These are phyloP conservation scores for Cicer yamashitae DNA, from an alignment of 306 rosid genomes.

Conservation along the genomic window DNA sequence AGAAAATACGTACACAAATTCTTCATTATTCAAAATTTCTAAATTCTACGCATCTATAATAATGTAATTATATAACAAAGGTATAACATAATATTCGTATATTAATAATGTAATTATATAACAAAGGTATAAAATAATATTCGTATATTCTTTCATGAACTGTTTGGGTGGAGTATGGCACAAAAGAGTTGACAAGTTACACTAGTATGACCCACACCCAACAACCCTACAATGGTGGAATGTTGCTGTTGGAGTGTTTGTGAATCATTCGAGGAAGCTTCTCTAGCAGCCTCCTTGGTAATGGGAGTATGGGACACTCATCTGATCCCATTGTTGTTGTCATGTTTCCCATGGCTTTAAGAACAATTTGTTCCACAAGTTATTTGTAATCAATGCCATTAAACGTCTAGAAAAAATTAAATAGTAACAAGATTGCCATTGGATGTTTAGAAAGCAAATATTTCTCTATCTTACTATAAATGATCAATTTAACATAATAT, in stretches of 20 bases:
- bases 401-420: background rate
- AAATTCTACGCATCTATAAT: too few relatives aligned
- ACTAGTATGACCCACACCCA: background rate
- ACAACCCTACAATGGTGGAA: slow-evolving; percentile 19
- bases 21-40: too few relatives aligned
- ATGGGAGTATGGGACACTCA: background rate
- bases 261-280: slow-evolving; percentile 39
- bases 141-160: too few relatives aligned
- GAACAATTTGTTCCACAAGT: slow-evolving; percentile 6
- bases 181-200: background rate
- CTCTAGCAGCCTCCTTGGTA: slow-evolving; percentile 2
- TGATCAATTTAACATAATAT: too few relatives aligned
- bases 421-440: background rate
- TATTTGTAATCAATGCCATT: background rate
- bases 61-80: too few relatives aligned
- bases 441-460: background rate
- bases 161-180: background rate
- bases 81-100: too few relatives aligned
- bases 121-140: too few relatives aligned
- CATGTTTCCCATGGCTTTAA: slow-evolving; percentile 33
- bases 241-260: slow-evolving; percentile 35
- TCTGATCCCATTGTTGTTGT: background rate
- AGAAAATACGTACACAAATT: too few relatives aligned
- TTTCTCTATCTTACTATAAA: too few relatives aligned
- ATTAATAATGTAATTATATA: too few relatives aligned